Percentiles rank a stretch among this genome's conserved stretches.
Conservation (phyloP, 2,329 filamentous ascomycete species). For the Phialocephala sp. region DNA sequence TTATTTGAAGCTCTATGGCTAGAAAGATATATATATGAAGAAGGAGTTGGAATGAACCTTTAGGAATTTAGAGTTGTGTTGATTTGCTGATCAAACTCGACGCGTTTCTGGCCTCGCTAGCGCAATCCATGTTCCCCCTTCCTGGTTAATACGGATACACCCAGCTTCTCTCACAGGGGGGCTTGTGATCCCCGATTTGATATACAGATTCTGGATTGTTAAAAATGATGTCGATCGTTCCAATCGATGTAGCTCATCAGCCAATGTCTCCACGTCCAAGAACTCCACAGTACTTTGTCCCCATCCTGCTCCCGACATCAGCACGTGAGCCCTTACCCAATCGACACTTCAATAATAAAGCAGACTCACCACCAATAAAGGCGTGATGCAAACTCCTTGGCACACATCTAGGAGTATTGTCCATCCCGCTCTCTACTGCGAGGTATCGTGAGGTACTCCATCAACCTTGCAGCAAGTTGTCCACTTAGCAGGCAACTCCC, state of each 20-base stretch:
- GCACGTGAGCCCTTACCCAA: not conserved
- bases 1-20: not conserved
- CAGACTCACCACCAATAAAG: slow-evolving; percentile 15
- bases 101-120: not conserved
- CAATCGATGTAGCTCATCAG: slow-evolving; percentile 14
- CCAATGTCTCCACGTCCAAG: slow-evolving; percentile 12
- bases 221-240: slow-evolving; percentile 14
- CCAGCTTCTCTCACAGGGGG: not conserved
- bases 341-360: not conserved
- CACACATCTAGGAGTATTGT: slow-evolving; percentile 10
- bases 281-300: slow-evolving; percentile 15
- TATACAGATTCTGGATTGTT: no score
- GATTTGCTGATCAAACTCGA: not conserved
- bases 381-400: slow-evolving; percentile 14
- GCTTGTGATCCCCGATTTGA: no score
- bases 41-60: not conserved
- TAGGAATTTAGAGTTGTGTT: not conserved
- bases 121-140: not conserved
- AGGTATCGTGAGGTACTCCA: not conserved
- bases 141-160: not conserved
- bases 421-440: not conserved
- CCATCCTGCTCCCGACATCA: slow-evolving; percentile 8
- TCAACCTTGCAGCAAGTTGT: not conserved
- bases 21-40: not conserved
- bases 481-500: not conserved